Evolutionary conservation across 116 monocot species (phyloP), one percentile per base, ranked within the genome.

Genomic region (Cymodocea nodosa): DNA sequence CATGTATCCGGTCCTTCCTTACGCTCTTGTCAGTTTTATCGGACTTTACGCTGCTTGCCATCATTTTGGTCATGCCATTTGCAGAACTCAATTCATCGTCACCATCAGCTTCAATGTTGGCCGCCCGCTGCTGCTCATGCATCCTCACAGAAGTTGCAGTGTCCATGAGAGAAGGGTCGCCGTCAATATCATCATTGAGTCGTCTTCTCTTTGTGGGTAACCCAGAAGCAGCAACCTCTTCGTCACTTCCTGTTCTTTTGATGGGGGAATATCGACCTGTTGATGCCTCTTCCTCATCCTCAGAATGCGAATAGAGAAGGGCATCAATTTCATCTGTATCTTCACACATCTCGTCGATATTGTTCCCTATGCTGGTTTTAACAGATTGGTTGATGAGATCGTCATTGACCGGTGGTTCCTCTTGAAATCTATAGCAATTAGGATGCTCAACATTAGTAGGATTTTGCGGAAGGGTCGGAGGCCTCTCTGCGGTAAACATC

Each of bases 271-370:
- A 5, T 17, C 72, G 36, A 18, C 76, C 84, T 0, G 80, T 82
- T 59, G 84, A 82, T 54, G 56, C 72, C 51, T 76, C 84, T 49
- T 80, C 75, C 23, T 68, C 68, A 6, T 68, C 68, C 20, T 87
- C 81, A 5, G 84, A 82, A 59, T 80, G 79, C 8, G 92, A 92
- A 61, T 83, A 82, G 0, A 92, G 73, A 12, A 92, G 79, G 5
- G 85, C 92, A 71, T 87, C 79, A 51, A 92, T 92, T 64, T 87
- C 92, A 11, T 92, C 92, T 0, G 80, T 73, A 50, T 92, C 79
- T 71, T 92, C 92, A 55, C 72, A 80, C 79, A 82, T 82, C 50
- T 80, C 82, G 19, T 77, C 75, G 14, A 14, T 12, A 10, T 11
- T 65, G 60, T 23, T 16, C 7, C 56, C 72, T 22, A 72, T 66